Base-by-base conservation (phyloP, 306 rosid species). In the Castanopsis chinensis region DNA sequence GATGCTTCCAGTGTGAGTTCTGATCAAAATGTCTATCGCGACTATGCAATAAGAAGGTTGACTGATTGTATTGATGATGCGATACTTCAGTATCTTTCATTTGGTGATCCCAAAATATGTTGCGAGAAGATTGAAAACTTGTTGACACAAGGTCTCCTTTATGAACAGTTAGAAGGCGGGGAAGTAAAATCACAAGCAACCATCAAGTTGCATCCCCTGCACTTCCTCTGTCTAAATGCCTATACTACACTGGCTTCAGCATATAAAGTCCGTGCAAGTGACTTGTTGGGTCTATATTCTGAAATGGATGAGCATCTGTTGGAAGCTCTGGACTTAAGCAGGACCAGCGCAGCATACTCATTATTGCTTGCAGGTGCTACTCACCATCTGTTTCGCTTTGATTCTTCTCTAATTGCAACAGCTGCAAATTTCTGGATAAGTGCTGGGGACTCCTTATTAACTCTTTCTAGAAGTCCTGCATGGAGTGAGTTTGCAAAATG, bases 241-340 rank as follows among this genome's bases (percentile, higher is more conserved):
- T 94, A 89, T 82, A 90, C 97, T 18, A 81, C 90, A 68, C 88
- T 94, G 35, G 86, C 93, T 81, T 94, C 97, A 3, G 93, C 88
- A 10, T 94, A 92, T 82, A 89, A 80, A 82, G 90, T 88, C 72
- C 84, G 84, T 58, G 86, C 89, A 8, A 41, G 74, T 81, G 87
- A 88, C 76, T 76, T 84, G 60, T 74, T 77, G 64, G 81, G 85
- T 23, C 23, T 54, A 19, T 63, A 35, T 85, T 74, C 85, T 37
- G 80, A 78, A 76, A 49, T 1, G n/a, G 75, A 79, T 59, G 74
- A 27, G 73, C 75, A 81, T 69, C 86, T 25, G 65, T 23, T 51
- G 0, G 52, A 82, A 43, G 83, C 93, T 77, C 89, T 88, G 23
- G 63, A 79, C 69, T 74, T 84, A 89, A 85, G 86, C 83, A 87